Base-by-base conservation (phyloP, 1,284 basidiomycete species). In the Cutaneotrichosporon daszewskae region DNA sequence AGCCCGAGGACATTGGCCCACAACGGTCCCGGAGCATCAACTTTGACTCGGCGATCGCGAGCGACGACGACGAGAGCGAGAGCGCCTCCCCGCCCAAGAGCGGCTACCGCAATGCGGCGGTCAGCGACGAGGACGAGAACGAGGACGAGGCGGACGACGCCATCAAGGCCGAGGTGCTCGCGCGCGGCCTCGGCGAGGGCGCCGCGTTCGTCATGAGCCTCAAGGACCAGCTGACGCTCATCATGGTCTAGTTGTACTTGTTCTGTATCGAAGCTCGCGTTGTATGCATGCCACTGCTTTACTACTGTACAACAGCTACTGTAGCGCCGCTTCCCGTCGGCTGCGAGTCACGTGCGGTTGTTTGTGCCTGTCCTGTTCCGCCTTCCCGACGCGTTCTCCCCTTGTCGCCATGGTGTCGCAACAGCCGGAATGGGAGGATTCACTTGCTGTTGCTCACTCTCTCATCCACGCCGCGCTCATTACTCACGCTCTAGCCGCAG, bases 221-320 rank as follows among this genome's bases (percentile, higher is more conserved):
- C 28, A 59, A 65, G 37, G 68, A 64, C 22, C 59, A 61, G 46
- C 60, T 64, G 4, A 63, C 60, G 19, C 51, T 71, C 27, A 62
- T 71, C 49, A 43, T 71, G 25, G 63, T 61, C 38, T 69, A 53
- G 25, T n/a, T n/a, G n/a, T n/a, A n/a, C n/a, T n/a, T n/a, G n/a
- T n/a, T n/a, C n/a, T n/a, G n/a, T n/a, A n/a, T n/a, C n/a, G n/a
- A n/a, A n/a, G n/a, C n/a, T n/a, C n/a, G n/a, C n/a, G n/a, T n/a
- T n/a, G n/a, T n/a, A n/a, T n/a, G n/a, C n/a, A n/a, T n/a, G n/a
- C n/a, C n/a, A n/a, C n/a, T n/a, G n/a, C n/a, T n/a, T n/a, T n/a
- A n/a, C n/a, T n/a, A n/a, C n/a, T n/a, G n/a, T n/a, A n/a, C n/a
- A n/a, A n/a, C n/a, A n/a, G n/a, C n/a, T n/a, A n/a, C n/a, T n/a